Percentiles rank a stretch among this genome's conserved stretches.
phyloP scores from a whole-genome alignment of 2,329 filamentous ascomycete species.

The Annulohypoxylon truncatum region DNA sequence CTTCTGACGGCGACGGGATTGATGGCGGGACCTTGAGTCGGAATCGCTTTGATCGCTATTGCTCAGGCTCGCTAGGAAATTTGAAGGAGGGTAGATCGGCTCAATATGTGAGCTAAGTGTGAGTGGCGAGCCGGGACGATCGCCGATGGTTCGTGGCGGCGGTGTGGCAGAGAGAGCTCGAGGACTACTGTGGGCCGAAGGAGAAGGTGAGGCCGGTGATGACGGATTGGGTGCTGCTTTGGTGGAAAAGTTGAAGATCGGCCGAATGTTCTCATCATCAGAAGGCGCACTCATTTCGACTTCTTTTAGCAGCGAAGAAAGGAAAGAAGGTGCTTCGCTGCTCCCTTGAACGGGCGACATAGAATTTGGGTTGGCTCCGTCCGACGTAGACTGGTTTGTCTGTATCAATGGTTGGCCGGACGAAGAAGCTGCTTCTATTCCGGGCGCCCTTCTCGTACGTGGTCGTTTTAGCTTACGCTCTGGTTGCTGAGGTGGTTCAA shows the following conservation, averaged over 20 bases:
- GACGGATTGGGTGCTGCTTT: slow-evolving; percentile 55
- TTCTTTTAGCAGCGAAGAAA: slow-evolving; percentile 88
- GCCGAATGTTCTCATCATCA: slow-evolving; percentile 65
- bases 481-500: slow-evolving; percentile 74
- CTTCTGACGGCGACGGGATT: slow-evolving; percentile 45
- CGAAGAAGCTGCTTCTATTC: slow-evolving; percentile 58
- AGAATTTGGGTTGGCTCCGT: slow-evolving; percentile 36
- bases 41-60: slow-evolving; percentile 61
- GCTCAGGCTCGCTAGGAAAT: slow-evolving; percentile 72
- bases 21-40: slow-evolving; percentile 54
- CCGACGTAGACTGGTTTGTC: slow-evolving; percentile 37
- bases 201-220: slow-evolving; percentile 76
- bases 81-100: slow-evolving; percentile 78
- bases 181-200: slow-evolving; percentile 74
- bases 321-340: slow-evolving; percentile 76
- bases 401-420: slow-evolving; percentile 46
- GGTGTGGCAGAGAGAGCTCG: slow-evolving; percentile 76
- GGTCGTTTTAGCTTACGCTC: slow-evolving; percentile 90
- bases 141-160: slow-evolving; percentile 69
- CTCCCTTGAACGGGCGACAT: slow-evolving; percentile 45
- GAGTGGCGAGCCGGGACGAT: slow-evolving; percentile 73
- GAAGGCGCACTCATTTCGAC: slow-evolving; percentile 75
- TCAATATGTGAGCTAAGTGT: slow-evolving; percentile 78
- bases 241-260: slow-evolving; percentile 52
- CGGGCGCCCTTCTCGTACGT: slow-evolving; percentile 75